Evolutionary conservation across 108 stramenopile species (phyloP), one percentile per base, ranked within the genome.

Genomic region (Fistulifera solaris): DNA sequence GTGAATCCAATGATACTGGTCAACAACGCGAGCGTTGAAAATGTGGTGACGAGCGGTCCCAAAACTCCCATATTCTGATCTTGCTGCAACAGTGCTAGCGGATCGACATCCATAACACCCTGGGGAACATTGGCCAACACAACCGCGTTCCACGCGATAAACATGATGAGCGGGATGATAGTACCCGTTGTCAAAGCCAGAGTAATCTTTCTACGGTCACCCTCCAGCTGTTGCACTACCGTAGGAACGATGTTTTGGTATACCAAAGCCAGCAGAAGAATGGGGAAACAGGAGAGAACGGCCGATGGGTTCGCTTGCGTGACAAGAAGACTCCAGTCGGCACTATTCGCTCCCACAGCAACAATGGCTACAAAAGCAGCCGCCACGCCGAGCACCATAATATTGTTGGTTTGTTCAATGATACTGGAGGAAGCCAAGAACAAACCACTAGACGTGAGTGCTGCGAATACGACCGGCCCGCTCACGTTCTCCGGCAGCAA

Each of bases 241-340:
- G 82, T 81, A 0, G 93, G 93, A 11, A 94, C 76, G 15, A 94
- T 81, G 38, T 89, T 87, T 65, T 94, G 93, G 66, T 71, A 94
- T 4, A 87, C 87, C 65, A 90, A 61, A 1, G 87, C 64, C 44
- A 94, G 66, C 39, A 87, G 83, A 15, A 85, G 54, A 15, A 94
- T 76, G 1, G 93, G 93, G 13, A 91, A 76, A 14, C 83, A 83
- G 52, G 67, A 50, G 6, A 81, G 63, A 14, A 83, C 79, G 0
- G 66, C 39, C 43, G 74, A 71, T 24, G 87, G 87, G 70, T 80
- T 73, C 13, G 58, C 51, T 19, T 62, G 64, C 26, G 61, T 70
- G 1, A 75, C 23, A 12, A 84, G 60, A 2, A 72, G 53, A 0
- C 24, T 8, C 49, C 79, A 74, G 52, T 83, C 80, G n/a, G 80